phyloP scores from a whole-genome alignment of 441 rosid genomes.

The Syzygium syzygioides region DNA sequence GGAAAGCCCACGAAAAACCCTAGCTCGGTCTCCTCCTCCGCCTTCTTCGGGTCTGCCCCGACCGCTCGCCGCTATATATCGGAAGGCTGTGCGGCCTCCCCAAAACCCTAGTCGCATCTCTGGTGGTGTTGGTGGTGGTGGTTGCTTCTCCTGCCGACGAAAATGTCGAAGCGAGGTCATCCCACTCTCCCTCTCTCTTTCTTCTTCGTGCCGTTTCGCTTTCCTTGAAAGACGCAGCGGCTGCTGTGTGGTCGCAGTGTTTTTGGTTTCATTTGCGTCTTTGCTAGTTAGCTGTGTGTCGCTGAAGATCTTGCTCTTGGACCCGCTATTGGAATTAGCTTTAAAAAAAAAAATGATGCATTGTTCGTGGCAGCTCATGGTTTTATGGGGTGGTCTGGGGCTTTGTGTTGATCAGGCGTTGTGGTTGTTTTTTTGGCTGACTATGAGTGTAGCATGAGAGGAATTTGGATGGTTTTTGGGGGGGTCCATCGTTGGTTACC shows the following conservation, averaged over 20 bases:
- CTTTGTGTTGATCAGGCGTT: neutral
- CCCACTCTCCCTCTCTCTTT: neutral
- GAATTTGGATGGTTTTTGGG: neutral
- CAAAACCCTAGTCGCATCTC: neutral
- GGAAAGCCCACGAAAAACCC: neutral
- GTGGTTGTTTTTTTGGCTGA: neutral
- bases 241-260: neutral
- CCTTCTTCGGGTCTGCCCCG: neutral
- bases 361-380: neutral
- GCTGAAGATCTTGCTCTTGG: neutral
- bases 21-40: neutral
- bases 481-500: neutral
- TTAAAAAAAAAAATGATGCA: neutral
- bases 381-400: too few relatives aligned
- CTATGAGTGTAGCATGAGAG: neutral
- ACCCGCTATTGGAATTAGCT: neutral
- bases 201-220: neutral
- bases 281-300: neutral
- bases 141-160: constrained; percentile 20
- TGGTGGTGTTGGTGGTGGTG: neutral
- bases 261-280: neutral
- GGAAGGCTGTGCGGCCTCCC: neutral
- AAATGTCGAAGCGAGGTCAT: constrained; percentile 72
- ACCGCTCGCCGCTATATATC: constrained; percentile 1
- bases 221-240: neutral